Evolutionary conservation across 192 early-diverging fungal species (phyloP).

Genomic region (Podochytrium sp.): DNA sequence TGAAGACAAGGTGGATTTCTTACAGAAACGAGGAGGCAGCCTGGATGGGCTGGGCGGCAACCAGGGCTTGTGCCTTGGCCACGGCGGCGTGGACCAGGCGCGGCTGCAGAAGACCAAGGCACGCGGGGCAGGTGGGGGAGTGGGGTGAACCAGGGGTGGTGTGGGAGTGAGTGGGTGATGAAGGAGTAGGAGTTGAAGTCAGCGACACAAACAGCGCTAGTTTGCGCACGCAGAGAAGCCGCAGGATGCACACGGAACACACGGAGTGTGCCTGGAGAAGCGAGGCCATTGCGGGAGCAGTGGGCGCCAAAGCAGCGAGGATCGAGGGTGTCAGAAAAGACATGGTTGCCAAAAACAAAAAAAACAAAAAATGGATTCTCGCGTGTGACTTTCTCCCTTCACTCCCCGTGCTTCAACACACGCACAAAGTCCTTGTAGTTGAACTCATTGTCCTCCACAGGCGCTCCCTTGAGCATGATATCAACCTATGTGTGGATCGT

Average conservation of each 20-base stretch:
- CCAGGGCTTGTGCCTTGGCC: neutral
- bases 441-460: constrained; percentile 72
- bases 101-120: constrained; percentile 45
- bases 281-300: neutral
- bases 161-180: neutral
- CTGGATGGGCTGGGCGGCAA: constrained; percentile 10
- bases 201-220: neutral
- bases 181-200: neutral
- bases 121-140: constrained; percentile 38
- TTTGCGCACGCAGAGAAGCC: constrained; percentile 21
- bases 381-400: constrained; percentile 16
- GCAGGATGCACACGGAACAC: constrained; percentile 20
- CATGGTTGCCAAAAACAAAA: neutral
- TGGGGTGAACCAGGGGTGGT: neutral
- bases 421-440: constrained; percentile 93
- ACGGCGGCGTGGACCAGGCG: constrained; percentile 15
- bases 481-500: constrained; percentile 81
- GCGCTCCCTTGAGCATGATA: constrained; percentile 90
- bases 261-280: neutral
- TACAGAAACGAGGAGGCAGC: constrained; percentile 39
- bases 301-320: neutral
- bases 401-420: constrained; percentile 94
- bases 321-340: neutral
- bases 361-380: neutral
- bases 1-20: too few species aligned